A percentile compares a stretch with the other conserved stretches of the same genome.
These are phyloP conservation scores for Diutina neorugosa DNA, from an alignment of 1,139 yeast species.

Conservation along the genomic window DNA sequence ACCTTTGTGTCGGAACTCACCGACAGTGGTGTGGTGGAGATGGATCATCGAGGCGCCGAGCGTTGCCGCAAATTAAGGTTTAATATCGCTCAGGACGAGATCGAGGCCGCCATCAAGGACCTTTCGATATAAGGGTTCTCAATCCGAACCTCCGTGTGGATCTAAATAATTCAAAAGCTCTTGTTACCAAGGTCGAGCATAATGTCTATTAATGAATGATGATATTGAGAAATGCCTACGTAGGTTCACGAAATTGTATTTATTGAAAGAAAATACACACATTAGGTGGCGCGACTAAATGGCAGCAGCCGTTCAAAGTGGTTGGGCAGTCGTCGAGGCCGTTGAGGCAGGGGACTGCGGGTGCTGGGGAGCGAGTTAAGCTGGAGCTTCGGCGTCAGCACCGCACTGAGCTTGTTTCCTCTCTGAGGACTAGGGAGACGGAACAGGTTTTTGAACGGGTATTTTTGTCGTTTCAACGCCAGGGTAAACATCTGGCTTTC, in stretches of 20 bases:
- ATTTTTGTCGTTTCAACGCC: constrained; percentile 1
- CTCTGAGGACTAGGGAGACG: background rate
- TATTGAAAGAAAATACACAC: background rate
- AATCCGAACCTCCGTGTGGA: no score
- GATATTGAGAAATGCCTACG: no score
- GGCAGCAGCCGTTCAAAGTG: background rate
- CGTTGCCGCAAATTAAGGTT: background rate
- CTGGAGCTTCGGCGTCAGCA: background rate
- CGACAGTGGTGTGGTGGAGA: background rate
- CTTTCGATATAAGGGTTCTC: background rate
- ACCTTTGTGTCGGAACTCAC: background rate
- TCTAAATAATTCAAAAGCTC: no score
- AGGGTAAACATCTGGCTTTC: background rate
- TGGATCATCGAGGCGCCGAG: background rate
- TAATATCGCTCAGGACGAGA: background rate
- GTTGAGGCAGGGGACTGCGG: background rate
- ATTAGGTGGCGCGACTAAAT: background rate
- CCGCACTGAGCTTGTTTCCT: background rate
- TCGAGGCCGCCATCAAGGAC: background rate
- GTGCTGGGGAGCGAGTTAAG: background rate
- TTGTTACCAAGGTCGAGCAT: no score
- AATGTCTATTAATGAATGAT: no score
- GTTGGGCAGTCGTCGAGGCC: background rate
- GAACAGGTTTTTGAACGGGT: background rate
- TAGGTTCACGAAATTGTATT: background rate